Conservation (phyloP, 73 alveolate species). For the Paramecium caudatum region DNA sequence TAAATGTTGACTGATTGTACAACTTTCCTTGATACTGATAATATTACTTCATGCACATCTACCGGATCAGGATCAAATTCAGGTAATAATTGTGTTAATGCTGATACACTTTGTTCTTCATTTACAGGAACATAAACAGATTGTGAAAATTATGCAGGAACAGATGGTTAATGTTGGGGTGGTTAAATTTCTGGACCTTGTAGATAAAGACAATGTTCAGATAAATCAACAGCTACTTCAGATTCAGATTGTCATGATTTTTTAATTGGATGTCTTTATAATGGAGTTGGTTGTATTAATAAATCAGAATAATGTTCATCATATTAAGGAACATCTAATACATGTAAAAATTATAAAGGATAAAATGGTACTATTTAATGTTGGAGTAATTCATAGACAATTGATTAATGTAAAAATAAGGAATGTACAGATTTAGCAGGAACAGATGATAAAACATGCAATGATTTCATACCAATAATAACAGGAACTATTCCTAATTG, state of each 20-base stretch:
- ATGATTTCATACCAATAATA: not conserved
- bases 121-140: not conserved
- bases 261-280: conserved; percentile 10
- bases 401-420: not conserved
- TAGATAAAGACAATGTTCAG: not conserved
- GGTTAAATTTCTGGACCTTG: not conserved
- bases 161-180: not conserved
- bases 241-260: conserved; percentile 6
- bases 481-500: not conserved
- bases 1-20: too few relatives aligned
- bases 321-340: not conserved
- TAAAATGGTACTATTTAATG: not conserved
- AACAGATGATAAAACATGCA: not conserved
- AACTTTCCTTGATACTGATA: too few relatives aligned
- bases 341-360: not conserved
- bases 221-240: conserved; percentile 20
- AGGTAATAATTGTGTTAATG: too few relatives aligned
- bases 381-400: not conserved
- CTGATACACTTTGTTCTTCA: not conserved
- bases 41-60: too few relatives aligned
- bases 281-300: conserved; percentile 19
- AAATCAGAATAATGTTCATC: not conserved
- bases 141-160: conserved; percentile 17
- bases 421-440: not conserved
- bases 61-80: too few relatives aligned